These are phyloP conservation scores for Tetrahymena thermophila DNA, from an alignment of 73 alveolate genomes.

Conservation along the genomic window DNA sequence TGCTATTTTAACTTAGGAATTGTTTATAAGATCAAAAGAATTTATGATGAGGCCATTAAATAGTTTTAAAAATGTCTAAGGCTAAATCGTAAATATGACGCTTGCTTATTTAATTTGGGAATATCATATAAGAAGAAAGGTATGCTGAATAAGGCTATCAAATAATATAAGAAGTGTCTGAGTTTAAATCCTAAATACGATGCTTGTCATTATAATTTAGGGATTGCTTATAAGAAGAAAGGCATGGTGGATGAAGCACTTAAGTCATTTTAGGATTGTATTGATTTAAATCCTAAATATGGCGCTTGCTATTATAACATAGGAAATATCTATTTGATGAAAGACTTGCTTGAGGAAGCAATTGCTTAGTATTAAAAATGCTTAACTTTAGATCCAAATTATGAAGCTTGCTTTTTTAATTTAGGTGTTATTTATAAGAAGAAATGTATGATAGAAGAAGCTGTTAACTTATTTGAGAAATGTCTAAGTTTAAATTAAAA, in stretches of 20 bases:
- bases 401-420: neutral
- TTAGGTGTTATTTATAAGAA: neutral
- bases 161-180: neutral
- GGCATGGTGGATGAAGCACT: neutral
- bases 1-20: neutral
- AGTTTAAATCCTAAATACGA: neutral
- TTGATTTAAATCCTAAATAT: neutral
- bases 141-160: neutral
- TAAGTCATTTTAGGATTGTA: neutral
- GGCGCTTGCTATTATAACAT: neutral
- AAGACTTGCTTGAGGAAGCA: neutral
- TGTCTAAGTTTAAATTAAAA: neutral
- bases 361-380: neutral
- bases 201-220: neutral
- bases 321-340: neutral
- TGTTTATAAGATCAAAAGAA: neutral
- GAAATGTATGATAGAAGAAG: neutral
- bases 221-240: neutral
- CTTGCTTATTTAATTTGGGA: neutral
- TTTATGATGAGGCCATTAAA: neutral
- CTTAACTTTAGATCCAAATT: too few species aligned
- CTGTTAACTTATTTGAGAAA: neutral
- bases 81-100: neutral
- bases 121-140: neutral
- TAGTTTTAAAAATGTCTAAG: neutral